Base-by-base conservation (phyloP, 1,284 basidiomycete species). In the Gymnopus androsaceus region DNA sequence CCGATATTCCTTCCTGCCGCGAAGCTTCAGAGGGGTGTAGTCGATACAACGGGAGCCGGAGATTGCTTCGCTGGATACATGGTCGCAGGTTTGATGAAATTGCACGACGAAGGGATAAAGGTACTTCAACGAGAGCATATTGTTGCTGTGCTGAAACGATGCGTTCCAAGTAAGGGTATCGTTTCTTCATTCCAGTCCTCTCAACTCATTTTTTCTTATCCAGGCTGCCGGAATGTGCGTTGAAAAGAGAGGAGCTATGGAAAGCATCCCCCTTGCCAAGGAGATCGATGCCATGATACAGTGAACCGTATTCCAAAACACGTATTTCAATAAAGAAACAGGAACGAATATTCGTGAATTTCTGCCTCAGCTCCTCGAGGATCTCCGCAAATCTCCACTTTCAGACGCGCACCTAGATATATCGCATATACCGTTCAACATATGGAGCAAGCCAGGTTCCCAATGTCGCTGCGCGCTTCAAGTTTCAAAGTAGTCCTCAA, bases 31-130 rank as follows among this genome's bases (percentile, higher is more conserved):
- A 77, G 73, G 6, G 62, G 61, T 0, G 71, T 76, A 3, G 64
- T 69, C 11, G 82, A 85, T 63, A 84, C 82, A 0, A 85, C 83
- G 0, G 82, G 83, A 7, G 83, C 83, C 2, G 83, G 82, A 0
- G 83, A 85, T 61, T 83, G 81, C 57, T 84, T 84, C 63, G 75
- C 81, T 0, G 82, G 83, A 11, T 85, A 82, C 62, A 74, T 84
- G 59, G 78, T 83, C 8, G 70, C 75, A 6, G 80, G 78, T 0
- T 67, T 84, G 42, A 83, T 85, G 82, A 65, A 70, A 40, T 59
- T 72, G 1, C 54, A 64, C 48, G 67, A 65, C 0, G 54, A 54
- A 21, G 30, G 60, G 50, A 64, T 66, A 9, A 51, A 57, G 5
- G 65, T 63, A 19, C 69, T 74, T 33, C 60, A 57, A 19, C 68